Evolutionary conservation across 805 yeast species (phyloP), one percentile per base, ranked within the genome.

Genomic region (Saccharomyces mikatae): DNA sequence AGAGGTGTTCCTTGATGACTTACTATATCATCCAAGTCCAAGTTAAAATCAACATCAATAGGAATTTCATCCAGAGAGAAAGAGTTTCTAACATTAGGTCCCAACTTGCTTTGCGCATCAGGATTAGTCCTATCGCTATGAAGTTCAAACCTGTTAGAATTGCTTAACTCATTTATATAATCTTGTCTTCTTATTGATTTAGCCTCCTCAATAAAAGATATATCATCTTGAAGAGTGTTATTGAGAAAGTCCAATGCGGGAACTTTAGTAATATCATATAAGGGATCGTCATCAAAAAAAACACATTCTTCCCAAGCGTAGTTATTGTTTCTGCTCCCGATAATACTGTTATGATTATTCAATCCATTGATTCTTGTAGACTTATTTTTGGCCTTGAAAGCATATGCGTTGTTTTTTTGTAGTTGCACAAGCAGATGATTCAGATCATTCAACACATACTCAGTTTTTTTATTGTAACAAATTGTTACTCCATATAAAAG

Each of bases 401-500:
- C 24, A 4, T 48, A 46, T 26, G 14, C 9, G 29, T 52, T 29
- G 24, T 46, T 26, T 30, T 26, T 14, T 46, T 64, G 65, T 41
- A 69, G 50, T 51, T 64, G 68, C 6, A 56, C 52, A 31, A 63
- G 49, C 10, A 66, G 49, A 27, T 51, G 49, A n/a, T 51, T 58
- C 27, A 69, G 48, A 51, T 69, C 73, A 48, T 57, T 63, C 9
- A 68, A 51, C 13, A 69, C 62, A 56, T 59, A 69, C 28, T 66
- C 70, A 2, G 70, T 63, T 50, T 69, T 67, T 47, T 62, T 60
- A 26, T 63, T 60, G 50, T 68, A 67, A 48, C 73, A 69, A 2
- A 69, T 53, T 6, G 70, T 59, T 2, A 69, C 65, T 9, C 73
- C 73, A 54, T 63, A 69, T 21, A 69, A 44, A 13, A 69, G 50